Base-by-base conservation (phyloP, 768 basidiomycete genomes). In the Arthromyces matolae region DNA sequence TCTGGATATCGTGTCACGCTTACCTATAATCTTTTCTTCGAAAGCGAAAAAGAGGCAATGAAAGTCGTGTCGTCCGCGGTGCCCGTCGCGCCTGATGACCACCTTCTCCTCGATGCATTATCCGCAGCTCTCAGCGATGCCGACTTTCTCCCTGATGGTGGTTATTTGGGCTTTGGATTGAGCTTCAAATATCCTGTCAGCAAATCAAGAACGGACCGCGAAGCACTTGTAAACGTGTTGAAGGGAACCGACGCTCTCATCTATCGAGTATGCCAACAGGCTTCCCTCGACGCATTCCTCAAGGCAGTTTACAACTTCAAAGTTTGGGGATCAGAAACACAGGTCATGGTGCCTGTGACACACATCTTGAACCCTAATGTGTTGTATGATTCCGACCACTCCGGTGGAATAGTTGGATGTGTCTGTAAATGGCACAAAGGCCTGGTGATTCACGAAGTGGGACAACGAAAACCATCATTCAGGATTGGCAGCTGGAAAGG, bases 21-120 rank as follows among this genome's bases (percentile, higher is more conserved):
- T 32, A 75, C 71, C 0, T 74, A 71, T 58, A 72, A 71, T 53
- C 68, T 72, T 28, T 71, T 66, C 50, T 62, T 64, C 36, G 56
- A 50, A 14, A 38, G 4, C 16, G 22, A 32, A 37, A 19, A 24
- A 1, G 8, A 16, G 14, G 27, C 20, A 4, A 18, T 28, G 4
- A 29, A 25, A 13, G 4, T 46, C 5, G 35, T 41, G 2, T 32
- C 24, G 2, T 49, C 51, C 18, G 34, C 52, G 8, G 20, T 20
- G 3, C 42, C 47, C n/a, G 37, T 55, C n/a, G 47, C 35, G 3
- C 50, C 54, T 18, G 50, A 46, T 12, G 56, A 55, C 9, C 9
- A 18, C 23, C n/a, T 40, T 16, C 47, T 51, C 19, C 49, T 45
- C 10, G 39, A 40, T 16, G 28, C 41, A 24, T 54, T 54, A 42